Evolutionary conservation across 164 flowering plant genomes (phyloP), one percentile per base, ranked within the genome.

Genomic region (Tinospora cordifolia): DNA sequence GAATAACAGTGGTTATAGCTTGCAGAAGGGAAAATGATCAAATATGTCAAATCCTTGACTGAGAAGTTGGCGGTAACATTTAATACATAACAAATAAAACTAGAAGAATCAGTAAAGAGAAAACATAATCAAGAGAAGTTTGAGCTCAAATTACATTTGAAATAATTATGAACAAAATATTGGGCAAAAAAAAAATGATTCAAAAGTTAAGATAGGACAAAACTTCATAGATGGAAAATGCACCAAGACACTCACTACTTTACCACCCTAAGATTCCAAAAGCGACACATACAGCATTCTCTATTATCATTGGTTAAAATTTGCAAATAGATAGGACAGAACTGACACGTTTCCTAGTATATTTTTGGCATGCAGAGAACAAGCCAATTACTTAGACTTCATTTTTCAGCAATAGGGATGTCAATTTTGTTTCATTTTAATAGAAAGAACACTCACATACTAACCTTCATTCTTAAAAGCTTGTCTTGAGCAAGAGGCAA

Each of bases 401-500:
- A 3, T 44, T 39, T 67, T 49, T 60, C 34, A 62, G 13, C 22
- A 65, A 41, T 25, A 68, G 24, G 46, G 22, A 6, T 62, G 60
- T 51, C 68, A 67, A 71, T 47, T 51, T 51, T 51, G 38, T 66
- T 30, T 71, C 71, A 51, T 34, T 38, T 26, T 39, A 69, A 30
- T 40, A 67, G 51, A 58, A 59, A 62, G 47, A 65, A 57, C 69
- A 75, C 54, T 41, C 54, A 71, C 47, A 75, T 51, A 76, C 63
- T 68, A 76, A 93, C 99, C 99, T 89, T 87, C 83, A 66, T 85
- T 83, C 73, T 80, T 75, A 72, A 92, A 90, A 62, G 97, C 96
- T 83, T 85, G 91, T 80, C 97, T 88, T 69, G 99, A 96, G 83
- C 93, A 84, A 40, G 96, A 90, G 71, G 98, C 87, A 71, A 95